Evolutionary conservation across 2,329 filamentous ascomycete genomes (phyloP), one percentile per base, ranked within the genome.

Genomic region (Epichloe elymi): DNA sequence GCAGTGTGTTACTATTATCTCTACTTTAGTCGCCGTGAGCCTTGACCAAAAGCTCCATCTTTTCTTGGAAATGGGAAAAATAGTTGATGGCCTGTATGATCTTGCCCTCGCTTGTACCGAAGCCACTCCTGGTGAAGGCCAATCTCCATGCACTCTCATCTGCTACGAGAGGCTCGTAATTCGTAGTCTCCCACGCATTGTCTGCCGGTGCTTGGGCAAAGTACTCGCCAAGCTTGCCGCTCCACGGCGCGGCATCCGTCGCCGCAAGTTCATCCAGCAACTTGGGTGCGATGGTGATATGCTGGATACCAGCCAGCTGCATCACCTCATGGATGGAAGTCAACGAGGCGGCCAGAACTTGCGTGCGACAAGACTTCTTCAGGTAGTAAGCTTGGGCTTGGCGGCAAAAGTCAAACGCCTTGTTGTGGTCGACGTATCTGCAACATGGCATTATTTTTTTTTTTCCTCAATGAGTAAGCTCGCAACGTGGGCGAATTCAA

Each of bases 251-350:
- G 5, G 62, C 56, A 0, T 67, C 58, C 12, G 67, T 67, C 12
- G 64, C 61, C 0, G 70, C 65, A n/a, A 80, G 66, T 36, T 71
- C 64, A 8, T 62, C 62, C 26, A 84, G 64, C 2, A 83, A 62
- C 1, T 63, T 64, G 0, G 79, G 78, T 0, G 78, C 69, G 37
- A 85, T 69, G 0, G 80, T 83, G 20, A 84, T 74, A 59, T 80
- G 75, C 38, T 79, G 67, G 1, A 75, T 73, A 0, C 79, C 78
- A 2, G 76, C 75, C 2, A 83, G 67, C 44, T 67, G 67, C 67
- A 79, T 74, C n/a, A 79, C 74, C 56, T 85, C 78, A 2, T 75
- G 70, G 1, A 73, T 70, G 0, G 72, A 77, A 0, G 77, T 80
- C 44, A 83, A 63, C 37, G 75, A 79, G 3, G 78, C 79, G 0